These are phyloP conservation scores for Coemansia sp. DNA, from an alignment of 192 early-diverging fungal species.

Conservation along the genomic window DNA sequence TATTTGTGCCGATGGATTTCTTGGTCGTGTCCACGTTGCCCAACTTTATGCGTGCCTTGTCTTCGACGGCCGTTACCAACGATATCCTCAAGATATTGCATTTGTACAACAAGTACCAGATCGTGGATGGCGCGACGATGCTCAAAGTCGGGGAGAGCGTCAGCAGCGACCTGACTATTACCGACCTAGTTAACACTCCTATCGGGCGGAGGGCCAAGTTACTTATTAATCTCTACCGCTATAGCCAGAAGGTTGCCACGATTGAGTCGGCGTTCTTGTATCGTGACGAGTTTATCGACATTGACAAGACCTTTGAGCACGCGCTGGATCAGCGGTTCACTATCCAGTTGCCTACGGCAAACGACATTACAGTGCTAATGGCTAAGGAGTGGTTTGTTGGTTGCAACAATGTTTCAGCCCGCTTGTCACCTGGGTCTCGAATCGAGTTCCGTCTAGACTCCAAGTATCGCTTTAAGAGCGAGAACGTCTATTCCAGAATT, in stretches of 20 bases:
- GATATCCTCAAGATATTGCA: slow-evolving; percentile 82
- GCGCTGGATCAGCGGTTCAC: slow-evolving; percentile 70
- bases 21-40: slow-evolving; percentile 79
- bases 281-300: slow-evolving; percentile 73
- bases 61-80: slow-evolving; percentile 64
- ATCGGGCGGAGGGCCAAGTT: slow-evolving; percentile 83
- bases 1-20: slow-evolving; percentile 85
- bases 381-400: slow-evolving; percentile 81
- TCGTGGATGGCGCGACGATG: slow-evolving; percentile 62
- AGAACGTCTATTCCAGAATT: slow-evolving; percentile 65
- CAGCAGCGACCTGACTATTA: slow-evolving; percentile 67
- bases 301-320: slow-evolving; percentile 73
- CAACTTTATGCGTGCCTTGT: slow-evolving; percentile 66
- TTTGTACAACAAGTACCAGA: slow-evolving; percentile 77
- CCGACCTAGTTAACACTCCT: slow-evolving; percentile 76
- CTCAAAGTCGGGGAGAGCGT: slow-evolving; percentile 75
- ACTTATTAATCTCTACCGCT: slow-evolving; percentile 62
- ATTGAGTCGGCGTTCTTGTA: slow-evolving; percentile 79
- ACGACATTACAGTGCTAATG: slow-evolving; percentile 81
- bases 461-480: slow-evolving; percentile 61
- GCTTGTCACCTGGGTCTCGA: slow-evolving; percentile 56
- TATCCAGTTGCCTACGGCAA: slow-evolving; percentile 62
- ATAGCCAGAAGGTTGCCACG: slow-evolving; percentile 65
- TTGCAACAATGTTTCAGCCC: slow-evolving; percentile 7
- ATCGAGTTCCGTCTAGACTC: slow-evolving; percentile 84